A percentile compares a stretch with the other conserved stretches of the same genome.
Conservation (phyloP, 108 stramenopile genomes). For the Fragilariopsis cylindrus region DNA sequence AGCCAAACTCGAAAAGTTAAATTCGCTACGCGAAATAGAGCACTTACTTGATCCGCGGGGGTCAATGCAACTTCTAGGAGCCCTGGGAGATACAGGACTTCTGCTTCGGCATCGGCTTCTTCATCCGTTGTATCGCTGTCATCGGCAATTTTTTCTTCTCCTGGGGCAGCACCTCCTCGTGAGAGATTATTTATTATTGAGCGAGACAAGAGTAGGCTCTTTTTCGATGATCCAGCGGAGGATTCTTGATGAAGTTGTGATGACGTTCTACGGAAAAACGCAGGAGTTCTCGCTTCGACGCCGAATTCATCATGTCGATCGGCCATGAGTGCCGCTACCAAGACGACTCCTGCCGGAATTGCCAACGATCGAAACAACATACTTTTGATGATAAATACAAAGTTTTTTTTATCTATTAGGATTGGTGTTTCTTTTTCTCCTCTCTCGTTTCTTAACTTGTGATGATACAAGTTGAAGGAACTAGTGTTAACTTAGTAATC, state of each 20-base stretch:
- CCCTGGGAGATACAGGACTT: constrained; percentile 75
- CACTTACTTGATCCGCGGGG: constrained; percentile 52
- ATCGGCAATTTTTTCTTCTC: background rate
- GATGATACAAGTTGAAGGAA: no score
- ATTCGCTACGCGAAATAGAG: background rate
- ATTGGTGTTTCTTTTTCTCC: no score
- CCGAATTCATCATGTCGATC: constrained; percentile 5
- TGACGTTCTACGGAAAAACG: background rate
- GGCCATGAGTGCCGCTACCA: constrained; percentile 10
- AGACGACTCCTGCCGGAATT: constrained; percentile 10
- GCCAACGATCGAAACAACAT: constrained; percentile 13
- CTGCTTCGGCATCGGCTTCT: constrained; percentile 33
- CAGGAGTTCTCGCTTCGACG: constrained; percentile 12
- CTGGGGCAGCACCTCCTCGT: constrained; percentile 1
- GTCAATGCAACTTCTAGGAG: constrained; percentile 64
- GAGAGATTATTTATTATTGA: constrained; percentile 10
- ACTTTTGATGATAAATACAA: background rate
- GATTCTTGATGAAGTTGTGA: background rate
- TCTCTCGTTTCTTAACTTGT: no score
- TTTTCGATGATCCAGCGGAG: background rate
- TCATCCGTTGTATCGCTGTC: constrained; percentile 12
- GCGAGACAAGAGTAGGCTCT: background rate
- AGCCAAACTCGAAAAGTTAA: background rate
- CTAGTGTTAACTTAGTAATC: no score
- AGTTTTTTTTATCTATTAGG: no score